Evolutionary conservation across 1,284 basidiomycete species (phyloP).

Genomic region (Tilletia horrida): DNA sequence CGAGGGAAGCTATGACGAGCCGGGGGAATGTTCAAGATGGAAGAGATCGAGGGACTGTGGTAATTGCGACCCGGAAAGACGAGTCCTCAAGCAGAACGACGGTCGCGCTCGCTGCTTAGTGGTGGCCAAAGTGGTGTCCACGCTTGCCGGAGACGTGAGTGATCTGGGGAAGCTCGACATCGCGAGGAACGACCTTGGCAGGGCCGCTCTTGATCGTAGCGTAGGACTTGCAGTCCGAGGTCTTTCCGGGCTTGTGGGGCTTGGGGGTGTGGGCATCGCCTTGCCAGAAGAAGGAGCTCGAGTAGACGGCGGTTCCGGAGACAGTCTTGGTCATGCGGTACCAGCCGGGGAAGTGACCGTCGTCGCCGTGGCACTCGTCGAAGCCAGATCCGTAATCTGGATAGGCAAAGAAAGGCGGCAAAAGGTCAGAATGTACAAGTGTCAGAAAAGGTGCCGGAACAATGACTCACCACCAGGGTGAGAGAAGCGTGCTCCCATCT

Average conservation of each 20-base stretch:
- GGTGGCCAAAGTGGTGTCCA: conserved; percentile 10
- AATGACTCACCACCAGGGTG: not conserved
- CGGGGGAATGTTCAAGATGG: too few relatives aligned
- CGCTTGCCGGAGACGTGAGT: not conserved
- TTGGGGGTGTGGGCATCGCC: conserved; percentile 19
- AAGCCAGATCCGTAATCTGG: conserved; percentile 20
- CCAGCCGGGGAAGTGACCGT: conserved; percentile 16
- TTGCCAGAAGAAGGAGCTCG: conserved; percentile 18
- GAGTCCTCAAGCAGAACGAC: too few relatives aligned
- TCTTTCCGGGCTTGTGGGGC: conserved; percentile 20
- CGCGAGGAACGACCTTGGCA: conserved; percentile 1
- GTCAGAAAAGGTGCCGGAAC: too few relatives aligned
- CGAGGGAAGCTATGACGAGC: not conserved
- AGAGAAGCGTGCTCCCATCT: conserved; percentile 6
- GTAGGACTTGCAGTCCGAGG: conserved; percentile 19
- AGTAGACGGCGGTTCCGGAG: not conserved
- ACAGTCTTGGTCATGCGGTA: not conserved
- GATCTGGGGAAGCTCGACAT: not conserved
- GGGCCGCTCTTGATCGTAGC: conserved; percentile 17
- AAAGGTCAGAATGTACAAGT: too few relatives aligned
- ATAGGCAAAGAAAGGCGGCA: too few relatives aligned
- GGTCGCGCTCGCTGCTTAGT: not conserved
- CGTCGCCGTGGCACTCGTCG: conserved; percentile 20
- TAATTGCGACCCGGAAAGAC: not conserved
- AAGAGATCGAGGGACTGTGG: not conserved